These are phyloP conservation scores for Cyphellophora europaea DNA, from an alignment of 2,329 filamentous ascomycete genomes.

Conservation along the genomic window DNA sequence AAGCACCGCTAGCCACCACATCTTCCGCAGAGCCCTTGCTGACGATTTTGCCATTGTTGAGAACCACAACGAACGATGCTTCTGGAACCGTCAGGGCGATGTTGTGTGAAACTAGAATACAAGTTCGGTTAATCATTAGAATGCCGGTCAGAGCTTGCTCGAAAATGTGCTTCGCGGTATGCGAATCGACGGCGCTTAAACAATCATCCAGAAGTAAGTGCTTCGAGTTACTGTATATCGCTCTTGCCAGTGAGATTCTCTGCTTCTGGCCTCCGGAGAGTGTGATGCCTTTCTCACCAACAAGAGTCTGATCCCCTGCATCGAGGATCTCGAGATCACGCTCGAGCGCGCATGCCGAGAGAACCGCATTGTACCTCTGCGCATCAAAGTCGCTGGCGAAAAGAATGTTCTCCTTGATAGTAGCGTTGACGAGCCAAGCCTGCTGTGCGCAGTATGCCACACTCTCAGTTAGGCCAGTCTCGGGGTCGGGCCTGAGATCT, in stretches of 20 bases:
- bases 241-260: constrained; percentile 89
- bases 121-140: constrained; percentile 80
- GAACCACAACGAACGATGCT: constrained; percentile 69
- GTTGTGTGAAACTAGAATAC: constrained; percentile 93
- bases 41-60: constrained; percentile 76
- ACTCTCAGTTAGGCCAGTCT: constrained; percentile 80
- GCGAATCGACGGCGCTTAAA: constrained; percentile 90
- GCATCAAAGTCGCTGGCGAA: constrained; percentile 77
- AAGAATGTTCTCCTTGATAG: constrained; percentile 90
- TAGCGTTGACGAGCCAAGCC: constrained; percentile 93
- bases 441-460: constrained; percentile 95
- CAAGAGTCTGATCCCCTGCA: constrained; percentile 82
- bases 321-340: constrained; percentile 88
- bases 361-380: constrained; percentile 74
- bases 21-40: constrained; percentile 68
- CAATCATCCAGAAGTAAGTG: constrained; percentile 92
- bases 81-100: constrained; percentile 75
- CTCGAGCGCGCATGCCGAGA: constrained; percentile 83
- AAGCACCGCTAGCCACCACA: constrained; percentile 75
- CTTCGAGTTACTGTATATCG: constrained; percentile 88
- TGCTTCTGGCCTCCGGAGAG: constrained; percentile 97
- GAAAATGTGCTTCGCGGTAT: constrained; percentile 98
- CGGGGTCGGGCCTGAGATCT: constrained; percentile 69
- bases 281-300: constrained; percentile 95
- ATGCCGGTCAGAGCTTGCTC: constrained; percentile 83